Conservation (phyloP, 2,329 filamentous ascomycete species). For the Chrysosporium queenslandicum region DNA sequence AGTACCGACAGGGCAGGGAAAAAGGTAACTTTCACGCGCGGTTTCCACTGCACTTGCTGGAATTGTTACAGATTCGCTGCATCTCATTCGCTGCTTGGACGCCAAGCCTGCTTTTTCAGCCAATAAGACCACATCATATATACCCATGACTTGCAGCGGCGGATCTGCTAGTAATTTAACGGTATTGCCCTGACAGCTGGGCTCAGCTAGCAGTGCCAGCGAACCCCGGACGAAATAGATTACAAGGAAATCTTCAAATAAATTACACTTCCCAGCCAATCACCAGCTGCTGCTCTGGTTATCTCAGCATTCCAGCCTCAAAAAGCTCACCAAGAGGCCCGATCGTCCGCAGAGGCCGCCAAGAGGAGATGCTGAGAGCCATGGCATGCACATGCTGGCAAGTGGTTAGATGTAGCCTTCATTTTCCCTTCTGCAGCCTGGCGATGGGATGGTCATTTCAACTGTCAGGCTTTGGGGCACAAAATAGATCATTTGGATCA, state of each 20-base stretch:
- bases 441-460: too few species aligned
- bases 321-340: too few species aligned
- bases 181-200: constrained; percentile 2
- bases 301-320: too few species aligned
- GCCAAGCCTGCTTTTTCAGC: background rate
- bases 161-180: background rate
- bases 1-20: background rate
- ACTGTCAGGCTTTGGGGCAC: too few species aligned
- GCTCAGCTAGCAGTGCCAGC: background rate
- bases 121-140: background rate
- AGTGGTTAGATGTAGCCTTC: background rate
- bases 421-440: too few species aligned
- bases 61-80: too few species aligned
- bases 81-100: too few species aligned
- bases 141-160: background rate
- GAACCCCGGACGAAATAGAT: background rate
- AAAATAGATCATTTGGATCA: too few species aligned
- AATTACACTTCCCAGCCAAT: background rate
- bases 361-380: too few species aligned
- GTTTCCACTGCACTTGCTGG: too few species aligned
- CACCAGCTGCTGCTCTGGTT: background rate
- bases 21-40: background rate
- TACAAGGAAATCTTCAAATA: background rate
- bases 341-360: too few species aligned
- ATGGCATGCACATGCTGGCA: background rate